Conservation (phyloP, 495 filamentous ascomycete species). For the Usnea hakonensis region DNA sequence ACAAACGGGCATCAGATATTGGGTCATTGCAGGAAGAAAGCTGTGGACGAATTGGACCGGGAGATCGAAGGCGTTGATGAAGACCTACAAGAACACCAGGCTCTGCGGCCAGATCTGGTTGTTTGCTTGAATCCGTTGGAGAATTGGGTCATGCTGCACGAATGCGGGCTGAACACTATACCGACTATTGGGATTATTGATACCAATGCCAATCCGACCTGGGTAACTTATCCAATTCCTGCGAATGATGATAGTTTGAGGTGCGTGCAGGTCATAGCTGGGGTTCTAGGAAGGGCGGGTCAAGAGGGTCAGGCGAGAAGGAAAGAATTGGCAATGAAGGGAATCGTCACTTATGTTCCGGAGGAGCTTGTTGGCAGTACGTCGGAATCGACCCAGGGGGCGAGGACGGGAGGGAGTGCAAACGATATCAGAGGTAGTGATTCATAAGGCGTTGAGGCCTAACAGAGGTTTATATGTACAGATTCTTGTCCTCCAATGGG, state of each 20-base stretch:
- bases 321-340: slow-evolving; percentile 49
- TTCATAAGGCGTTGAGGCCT: neutral
- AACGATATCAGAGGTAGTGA: slow-evolving; percentile 2
- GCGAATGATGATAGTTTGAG: slow-evolving; percentile 94
- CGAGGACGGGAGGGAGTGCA: slow-evolving; percentile 3
- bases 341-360: slow-evolving; percentile 50
- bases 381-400: neutral
- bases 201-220: slow-evolving; percentile 84
- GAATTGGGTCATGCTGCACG: slow-evolving; percentile 82
- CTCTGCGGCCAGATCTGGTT: slow-evolving; percentile 80
- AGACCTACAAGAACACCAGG: slow-evolving; percentile 51
- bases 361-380: neutral
- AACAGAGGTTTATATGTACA: slow-evolving; percentile 6
- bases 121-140: slow-evolving; percentile 88
- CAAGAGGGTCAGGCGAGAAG: slow-evolving; percentile 64
- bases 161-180: slow-evolving; percentile 79
- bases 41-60: slow-evolving; percentile 63
- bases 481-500: neutral
- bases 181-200: slow-evolving; percentile 94
- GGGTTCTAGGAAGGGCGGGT: slow-evolving; percentile 77
- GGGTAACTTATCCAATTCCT: slow-evolving; percentile 94
- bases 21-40: slow-evolving; percentile 52
- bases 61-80: slow-evolving; percentile 56
- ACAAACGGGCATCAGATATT: slow-evolving; percentile 91
- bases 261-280: slow-evolving; percentile 70